Percentiles rank a stretch among this genome's conserved stretches.
These are phyloP conservation scores for Lizonia empirigonia DNA, from an alignment of 2,329 filamentous ascomycete genomes.

Conservation along the genomic window DNA sequence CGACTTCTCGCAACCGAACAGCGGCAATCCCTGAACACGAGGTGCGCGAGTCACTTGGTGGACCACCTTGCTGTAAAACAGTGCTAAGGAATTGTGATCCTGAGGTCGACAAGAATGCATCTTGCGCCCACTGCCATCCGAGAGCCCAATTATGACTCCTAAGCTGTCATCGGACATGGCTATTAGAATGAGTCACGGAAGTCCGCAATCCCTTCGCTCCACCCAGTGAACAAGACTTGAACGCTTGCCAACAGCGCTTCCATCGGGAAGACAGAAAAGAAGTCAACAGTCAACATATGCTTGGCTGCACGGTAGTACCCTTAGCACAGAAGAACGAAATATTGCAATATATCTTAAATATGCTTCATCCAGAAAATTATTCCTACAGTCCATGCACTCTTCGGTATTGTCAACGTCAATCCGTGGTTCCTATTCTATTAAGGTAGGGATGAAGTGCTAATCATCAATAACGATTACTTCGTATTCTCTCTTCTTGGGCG, in stretches of 20 bases:
- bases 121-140: not conserved
- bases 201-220: not conserved
- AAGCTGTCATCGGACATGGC: not conserved
- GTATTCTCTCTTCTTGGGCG: not conserved
- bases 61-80: not conserved
- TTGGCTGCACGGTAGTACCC: no score
- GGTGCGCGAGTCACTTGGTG: not conserved
- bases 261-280: not conserved
- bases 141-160: not conserved
- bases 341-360: not conserved
- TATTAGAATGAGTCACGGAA: not conserved
- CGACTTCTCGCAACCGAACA: not conserved
- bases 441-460: slow-evolving; percentile 4
- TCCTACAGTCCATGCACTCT: not conserved
- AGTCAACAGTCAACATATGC: not conserved
- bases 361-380: not conserved
- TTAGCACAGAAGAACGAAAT: no score
- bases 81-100: not conserved
- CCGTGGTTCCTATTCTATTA: not conserved
- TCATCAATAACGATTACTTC: slow-evolving; percentile 19
- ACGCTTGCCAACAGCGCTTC: not conserved
- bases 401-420: not conserved
- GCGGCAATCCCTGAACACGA: not conserved
- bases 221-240: not conserved
- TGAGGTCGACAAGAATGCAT: not conserved